phyloP scores from a whole-genome alignment of 2,329 filamentous ascomycete genomes.

The Colletotrichum acutatum region DNA sequence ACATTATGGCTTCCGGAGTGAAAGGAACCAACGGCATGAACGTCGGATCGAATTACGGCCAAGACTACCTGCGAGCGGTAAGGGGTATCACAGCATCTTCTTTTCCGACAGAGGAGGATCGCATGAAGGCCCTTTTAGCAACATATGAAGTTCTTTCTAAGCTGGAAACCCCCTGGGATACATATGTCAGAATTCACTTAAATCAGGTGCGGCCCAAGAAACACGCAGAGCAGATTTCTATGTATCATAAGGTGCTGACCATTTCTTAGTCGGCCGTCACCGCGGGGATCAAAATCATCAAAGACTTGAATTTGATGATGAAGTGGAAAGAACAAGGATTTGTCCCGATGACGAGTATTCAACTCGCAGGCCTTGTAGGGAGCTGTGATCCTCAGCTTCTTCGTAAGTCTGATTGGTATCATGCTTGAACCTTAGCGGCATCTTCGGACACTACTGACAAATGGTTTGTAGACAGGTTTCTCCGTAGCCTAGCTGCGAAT shows the following conservation, averaged over 20 bases:
- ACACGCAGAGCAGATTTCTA: neutral
- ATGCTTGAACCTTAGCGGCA: neutral
- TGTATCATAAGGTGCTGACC: neutral
- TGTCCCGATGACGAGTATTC: conserved; percentile 13
- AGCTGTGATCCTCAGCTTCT: conserved; percentile 8
- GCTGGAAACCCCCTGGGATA: conserved; percentile 19
- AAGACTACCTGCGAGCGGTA: conserved; percentile 4
- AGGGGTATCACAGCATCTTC: neutral
- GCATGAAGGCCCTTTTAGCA: neutral
- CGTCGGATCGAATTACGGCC: neutral
- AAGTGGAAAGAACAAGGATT: conserved; percentile 14
- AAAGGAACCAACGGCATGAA: neutral
- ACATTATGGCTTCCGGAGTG: neutral
- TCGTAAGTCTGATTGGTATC: neutral
- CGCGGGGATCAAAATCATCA: neutral
- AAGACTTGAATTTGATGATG: conserved; percentile 2
- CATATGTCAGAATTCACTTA: neutral
- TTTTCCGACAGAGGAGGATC: conserved; percentile 3
- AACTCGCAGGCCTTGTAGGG: conserved; percentile 15
- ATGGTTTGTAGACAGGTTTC: neutral
- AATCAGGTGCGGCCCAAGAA: neutral
- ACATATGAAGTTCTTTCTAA: conserved; percentile 1
- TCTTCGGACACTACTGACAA: neutral
- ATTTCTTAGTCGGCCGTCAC: neutral
- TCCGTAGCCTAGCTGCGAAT: conserved; percentile 7